Evolutionary conservation across 805 yeast genomes (phyloP).

Genomic region (Limtongia smithiae): DNA sequence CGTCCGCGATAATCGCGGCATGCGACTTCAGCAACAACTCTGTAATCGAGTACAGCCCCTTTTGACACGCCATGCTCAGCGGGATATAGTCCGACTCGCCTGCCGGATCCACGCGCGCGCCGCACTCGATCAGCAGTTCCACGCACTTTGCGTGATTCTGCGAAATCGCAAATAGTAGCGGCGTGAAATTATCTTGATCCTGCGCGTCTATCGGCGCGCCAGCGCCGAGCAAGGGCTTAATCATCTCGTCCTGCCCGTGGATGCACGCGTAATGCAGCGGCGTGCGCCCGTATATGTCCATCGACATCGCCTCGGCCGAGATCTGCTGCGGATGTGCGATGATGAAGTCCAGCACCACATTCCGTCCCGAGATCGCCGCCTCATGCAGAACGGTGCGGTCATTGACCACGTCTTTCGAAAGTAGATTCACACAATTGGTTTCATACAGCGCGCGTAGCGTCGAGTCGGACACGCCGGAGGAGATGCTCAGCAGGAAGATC

Average conservation of each 20-base stretch:
- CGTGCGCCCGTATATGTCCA: conserved; percentile 56
- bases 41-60: conserved; percentile 71
- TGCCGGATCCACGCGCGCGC: conserved; percentile 42
- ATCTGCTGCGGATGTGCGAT: conserved; percentile 19
- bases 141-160: conserved; percentile 58
- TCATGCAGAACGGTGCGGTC: conserved; percentile 77
- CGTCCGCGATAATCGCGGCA: conserved; percentile 54
- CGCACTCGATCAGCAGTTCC: conserved; percentile 47
- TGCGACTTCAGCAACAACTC: conserved; percentile 50
- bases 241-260: conserved; percentile 47
- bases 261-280: conserved; percentile 83
- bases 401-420: conserved; percentile 65
- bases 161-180: conserved; percentile 74
- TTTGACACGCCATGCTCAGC: conserved; percentile 81
- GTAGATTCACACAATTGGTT: conserved; percentile 55
- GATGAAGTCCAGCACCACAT: conserved; percentile 35
- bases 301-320: conserved; percentile 31
- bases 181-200: conserved; percentile 57
- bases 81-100: conserved; percentile 49
- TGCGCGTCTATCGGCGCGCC: conserved; percentile 39
- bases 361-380: conserved; percentile 39
- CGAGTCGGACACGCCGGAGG: conserved; percentile 61
- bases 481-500: conserved; percentile 65
- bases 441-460: conserved; percentile 50
- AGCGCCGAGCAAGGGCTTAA: conserved; percentile 43